Evolutionary conservation across 805 yeast species (phyloP), one percentile per base, ranked within the genome.

Genomic region (Monosporozyma solicola): DNA sequence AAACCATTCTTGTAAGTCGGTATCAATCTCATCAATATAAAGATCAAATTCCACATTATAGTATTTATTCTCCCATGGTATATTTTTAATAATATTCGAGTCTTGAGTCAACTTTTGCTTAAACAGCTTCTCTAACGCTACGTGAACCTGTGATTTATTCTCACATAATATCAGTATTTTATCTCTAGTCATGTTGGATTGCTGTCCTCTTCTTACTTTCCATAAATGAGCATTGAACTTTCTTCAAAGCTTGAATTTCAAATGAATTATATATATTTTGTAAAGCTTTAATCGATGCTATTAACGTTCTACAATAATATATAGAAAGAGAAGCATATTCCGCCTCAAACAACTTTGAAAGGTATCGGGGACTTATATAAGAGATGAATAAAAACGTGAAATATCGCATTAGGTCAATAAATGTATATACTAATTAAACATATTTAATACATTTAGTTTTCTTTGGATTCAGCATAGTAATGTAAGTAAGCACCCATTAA

Each of bases 401-500:
- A 27, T 4, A 15, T 9, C 5, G 35, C 10, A 8, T n/a, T 27
- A 15, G 24, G 33, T 5, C 15, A 13, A 41, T 41, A 7, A 29
- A 20, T 41, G 4, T 16, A 20, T 35, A 20, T 20, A 41, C 6
- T 20, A 41, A 41, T 39, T 7, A 41, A 20, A 16, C 3, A 41
- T 39, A 25, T 37, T 15, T 7, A 27, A 7, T 15, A 15, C 22
- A 15, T 3, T 51, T 56, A 66, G 29, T 60, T 62, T 52, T 61
- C 67, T 22, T 63, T 57, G 25, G 65, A 57, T 49, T 67, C 77
- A 51, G 82, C 87, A 60, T 85, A 85, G 74, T 85, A 91, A 73
- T 94, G 97, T 68, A 94, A 77, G 73, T 90, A 94, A 20, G 97
- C 96, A 59, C 92, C 84, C 72, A 92, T 80, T 13, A 96, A 86